These are phyloP conservation scores for Vitis amurensis DNA, from an alignment of 164 flowering plant genomes.

Conservation along the genomic window DNA sequence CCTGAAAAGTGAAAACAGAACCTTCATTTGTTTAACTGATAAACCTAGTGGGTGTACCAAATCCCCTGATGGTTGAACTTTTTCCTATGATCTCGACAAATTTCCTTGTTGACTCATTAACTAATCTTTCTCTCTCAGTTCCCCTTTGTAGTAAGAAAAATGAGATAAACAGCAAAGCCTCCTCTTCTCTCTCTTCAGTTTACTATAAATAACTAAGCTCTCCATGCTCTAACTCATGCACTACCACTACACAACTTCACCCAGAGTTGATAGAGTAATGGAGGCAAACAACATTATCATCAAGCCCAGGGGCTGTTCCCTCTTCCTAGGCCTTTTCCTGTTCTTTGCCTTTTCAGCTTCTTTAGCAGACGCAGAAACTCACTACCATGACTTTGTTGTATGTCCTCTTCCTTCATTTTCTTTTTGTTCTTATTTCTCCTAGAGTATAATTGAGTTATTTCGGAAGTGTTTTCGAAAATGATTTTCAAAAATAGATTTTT, in stretches of 20 bases:
- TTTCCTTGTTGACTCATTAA: conserved; percentile 16
- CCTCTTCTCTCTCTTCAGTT: conserved; percentile 1
- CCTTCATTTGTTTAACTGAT: not conserved
- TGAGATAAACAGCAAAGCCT: not conserved
- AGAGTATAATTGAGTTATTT: no score
- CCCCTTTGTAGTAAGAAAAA: not conserved
- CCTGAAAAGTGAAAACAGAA: not conserved
- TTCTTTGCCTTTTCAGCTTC: conserved; percentile 20
- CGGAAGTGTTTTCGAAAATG: no score
- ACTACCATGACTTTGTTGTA: conserved; percentile 52
- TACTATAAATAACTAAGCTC: conserved; percentile 24
- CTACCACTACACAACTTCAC: not conserved
- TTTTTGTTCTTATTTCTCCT: not conserved
- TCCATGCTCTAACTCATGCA: conserved; percentile 1
- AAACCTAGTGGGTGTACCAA: conserved; percentile 47
- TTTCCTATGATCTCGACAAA: not conserved
- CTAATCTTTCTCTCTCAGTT: not conserved
- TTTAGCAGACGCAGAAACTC: conserved; percentile 33
- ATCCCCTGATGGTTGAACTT: conserved; percentile 30
- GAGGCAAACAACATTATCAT: conserved; percentile 11
- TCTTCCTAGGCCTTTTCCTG: conserved; percentile 17
- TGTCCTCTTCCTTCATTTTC: conserved; percentile 11
- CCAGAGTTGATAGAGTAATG: conserved; percentile 16
- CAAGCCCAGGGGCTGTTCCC: conserved; percentile 10
- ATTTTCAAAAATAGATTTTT: no score